Conservation (phyloP, 2,329 filamentous ascomycete species). For the Domatiomyces catenatus region DNA sequence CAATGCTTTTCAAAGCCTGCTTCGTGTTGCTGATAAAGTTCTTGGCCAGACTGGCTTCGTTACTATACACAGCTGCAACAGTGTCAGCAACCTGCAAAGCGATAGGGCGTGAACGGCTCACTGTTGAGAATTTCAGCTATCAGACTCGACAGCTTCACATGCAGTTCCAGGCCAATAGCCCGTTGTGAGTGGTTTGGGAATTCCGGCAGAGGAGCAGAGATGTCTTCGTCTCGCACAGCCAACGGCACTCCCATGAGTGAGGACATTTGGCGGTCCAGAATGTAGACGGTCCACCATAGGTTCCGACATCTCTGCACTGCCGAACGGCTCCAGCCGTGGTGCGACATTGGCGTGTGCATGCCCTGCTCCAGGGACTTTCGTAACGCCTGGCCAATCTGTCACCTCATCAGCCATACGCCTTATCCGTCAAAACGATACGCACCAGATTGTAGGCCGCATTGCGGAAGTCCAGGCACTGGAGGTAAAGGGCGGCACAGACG, state of each 20-base stretch:
- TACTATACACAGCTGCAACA: slow-evolving; percentile 28
- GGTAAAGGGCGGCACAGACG: slow-evolving; percentile 38
- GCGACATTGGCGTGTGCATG: slow-evolving; percentile 39
- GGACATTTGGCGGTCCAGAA: slow-evolving; percentile 39
- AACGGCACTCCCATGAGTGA: slow-evolving; percentile 39
- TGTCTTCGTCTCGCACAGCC: slow-evolving; percentile 36
- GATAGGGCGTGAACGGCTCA: slow-evolving; percentile 18
- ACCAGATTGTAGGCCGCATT: slow-evolving; percentile 33
- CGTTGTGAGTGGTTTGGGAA: slow-evolving; percentile 28
- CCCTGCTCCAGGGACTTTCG: slow-evolving; percentile 35
- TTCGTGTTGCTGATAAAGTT: slow-evolving; percentile 28
- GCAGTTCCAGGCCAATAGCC: slow-evolving; percentile 28
- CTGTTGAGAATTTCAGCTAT: slow-evolving; percentile 32
- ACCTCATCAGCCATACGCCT: neutral
- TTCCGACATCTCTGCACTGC: slow-evolving; percentile 33
- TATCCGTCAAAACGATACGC: slow-evolving; percentile 8
- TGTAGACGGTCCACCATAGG: slow-evolving; percentile 41
- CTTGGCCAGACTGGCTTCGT: slow-evolving; percentile 23
- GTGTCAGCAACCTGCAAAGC: neutral
- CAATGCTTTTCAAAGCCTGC: slow-evolving; percentile 25
- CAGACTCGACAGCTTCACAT: slow-evolving; percentile 32
- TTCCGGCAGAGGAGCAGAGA: slow-evolving; percentile 32
- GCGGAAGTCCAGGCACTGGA: slow-evolving; percentile 37
- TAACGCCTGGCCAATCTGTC: slow-evolving; percentile 37
- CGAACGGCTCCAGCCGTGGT: slow-evolving; percentile 26